phyloP scores from a whole-genome alignment of 805 yeast species.

The Nakazawaea peltata region DNA sequence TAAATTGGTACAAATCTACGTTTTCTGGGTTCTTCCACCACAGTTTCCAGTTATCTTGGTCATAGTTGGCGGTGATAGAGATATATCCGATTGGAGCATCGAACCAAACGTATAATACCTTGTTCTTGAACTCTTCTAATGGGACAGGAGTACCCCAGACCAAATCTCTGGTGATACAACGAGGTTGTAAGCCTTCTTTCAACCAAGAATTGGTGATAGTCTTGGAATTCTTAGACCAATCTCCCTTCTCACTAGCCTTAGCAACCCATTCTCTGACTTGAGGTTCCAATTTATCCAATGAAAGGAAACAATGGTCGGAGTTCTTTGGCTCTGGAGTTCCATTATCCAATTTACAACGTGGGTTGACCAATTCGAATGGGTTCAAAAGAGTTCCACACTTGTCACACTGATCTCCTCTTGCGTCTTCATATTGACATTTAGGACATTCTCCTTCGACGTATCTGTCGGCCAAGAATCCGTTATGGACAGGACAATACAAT shows the following conservation, averaged over 20 bases:
- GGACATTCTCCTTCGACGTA: slow-evolving; percentile 98
- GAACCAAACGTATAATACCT: slow-evolving; percentile 97
- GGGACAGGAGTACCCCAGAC: slow-evolving; percentile 99
- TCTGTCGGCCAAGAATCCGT: slow-evolving; percentile 91
- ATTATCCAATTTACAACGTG: slow-evolving; percentile 90
- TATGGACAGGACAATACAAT: slow-evolving; percentile 83
- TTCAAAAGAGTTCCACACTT: slow-evolving; percentile 85
- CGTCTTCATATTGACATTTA: slow-evolving; percentile 89
- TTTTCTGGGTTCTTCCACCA: slow-evolving; percentile 97
- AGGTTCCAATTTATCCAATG: slow-evolving; percentile 78
- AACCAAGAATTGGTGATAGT: slow-evolving; percentile 91
- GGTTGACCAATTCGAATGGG: slow-evolving; percentile 89
- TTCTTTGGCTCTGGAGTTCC: slow-evolving; percentile 72
- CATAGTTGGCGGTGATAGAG: slow-evolving; percentile 92
- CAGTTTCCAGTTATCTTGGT: slow-evolving; percentile 61
- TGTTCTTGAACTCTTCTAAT: slow-evolving; percentile 71
- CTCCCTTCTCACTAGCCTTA: slow-evolving; percentile 60
- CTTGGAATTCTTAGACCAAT: slow-evolving; percentile 88
- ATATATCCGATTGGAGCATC: slow-evolving; percentile 97
- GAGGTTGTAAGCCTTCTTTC: slow-evolving; percentile 84
- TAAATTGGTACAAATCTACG: slow-evolving; percentile 86
- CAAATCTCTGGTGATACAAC: slow-evolving; percentile 95
- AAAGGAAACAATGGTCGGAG: slow-evolving; percentile 80
- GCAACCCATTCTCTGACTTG: slow-evolving; percentile 66
- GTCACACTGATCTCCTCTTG: slow-evolving; percentile 99